phyloP scores from a whole-genome alignment of 1,284 basidiomycete genomes.

The Apiotrichum brassicae region DNA sequence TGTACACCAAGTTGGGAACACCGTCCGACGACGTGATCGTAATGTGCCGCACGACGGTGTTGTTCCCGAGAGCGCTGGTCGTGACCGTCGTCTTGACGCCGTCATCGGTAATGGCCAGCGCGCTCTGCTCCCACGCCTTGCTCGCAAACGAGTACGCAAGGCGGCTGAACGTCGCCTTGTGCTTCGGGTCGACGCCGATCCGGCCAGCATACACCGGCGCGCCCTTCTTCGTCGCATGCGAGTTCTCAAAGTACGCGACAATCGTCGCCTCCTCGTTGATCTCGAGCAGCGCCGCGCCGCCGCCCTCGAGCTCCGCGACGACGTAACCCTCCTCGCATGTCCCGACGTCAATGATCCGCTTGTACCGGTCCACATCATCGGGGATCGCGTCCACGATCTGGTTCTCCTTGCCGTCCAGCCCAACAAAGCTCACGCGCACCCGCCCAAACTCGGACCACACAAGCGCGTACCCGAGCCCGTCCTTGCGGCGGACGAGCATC shows the following conservation, averaged over 20 bases:
- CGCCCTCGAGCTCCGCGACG: conserved; percentile 51
- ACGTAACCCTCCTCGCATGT: conserved; percentile 39
- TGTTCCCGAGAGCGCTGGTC: conserved; percentile 14
- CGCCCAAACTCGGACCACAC: conserved; percentile 64
- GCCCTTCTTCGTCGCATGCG: conserved; percentile 32
- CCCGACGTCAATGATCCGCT: conserved; percentile 33
- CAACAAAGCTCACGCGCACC: conserved; percentile 42
- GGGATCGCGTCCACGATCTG: conserved; percentile 54
- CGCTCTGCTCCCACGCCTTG: conserved; percentile 2
- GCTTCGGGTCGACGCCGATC: conserved; percentile 3
- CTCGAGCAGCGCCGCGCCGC: conserved; percentile 55
- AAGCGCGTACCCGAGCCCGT: conserved; percentile 43
- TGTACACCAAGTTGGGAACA: conserved; percentile 45
- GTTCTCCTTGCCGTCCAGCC: conserved; percentile 40
- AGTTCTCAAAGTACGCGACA: conserved; percentile 58
- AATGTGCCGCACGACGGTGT: conserved; percentile 51
- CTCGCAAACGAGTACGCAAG: conserved; percentile 61
- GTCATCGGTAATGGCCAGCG: conserved; percentile 2
- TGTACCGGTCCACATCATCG: conserved; percentile 19
- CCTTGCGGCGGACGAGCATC: conserved; percentile 23
- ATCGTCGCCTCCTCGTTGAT: conserved; percentile 49
- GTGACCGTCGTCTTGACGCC: background rate
- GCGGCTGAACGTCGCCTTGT: conserved; percentile 51
- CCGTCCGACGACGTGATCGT: conserved; percentile 45
- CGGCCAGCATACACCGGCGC: conserved; percentile 49